Conservation (phyloP, 202 grass and related monocot genomes). For the Saccharum hybrid region DNA sequence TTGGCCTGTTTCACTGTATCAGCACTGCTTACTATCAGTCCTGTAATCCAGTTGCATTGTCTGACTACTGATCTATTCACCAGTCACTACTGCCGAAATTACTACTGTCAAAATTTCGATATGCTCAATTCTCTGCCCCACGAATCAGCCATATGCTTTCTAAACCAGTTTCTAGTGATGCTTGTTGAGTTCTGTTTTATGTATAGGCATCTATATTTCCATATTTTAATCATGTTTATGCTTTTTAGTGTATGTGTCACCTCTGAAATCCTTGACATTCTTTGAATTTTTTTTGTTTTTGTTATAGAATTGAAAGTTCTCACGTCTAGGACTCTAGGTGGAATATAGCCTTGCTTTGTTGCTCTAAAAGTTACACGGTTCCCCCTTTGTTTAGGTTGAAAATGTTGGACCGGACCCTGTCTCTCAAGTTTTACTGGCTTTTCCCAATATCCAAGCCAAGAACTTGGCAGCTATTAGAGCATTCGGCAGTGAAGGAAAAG, state of each 20-base stretch:
- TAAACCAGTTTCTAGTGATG: neutral
- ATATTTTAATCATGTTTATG: neutral
- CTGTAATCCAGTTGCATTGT: neutral
- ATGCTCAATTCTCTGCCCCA: neutral
- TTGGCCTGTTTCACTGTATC: neutral
- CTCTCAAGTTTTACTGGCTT: slow-evolving; percentile 83
- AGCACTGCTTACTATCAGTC: neutral
- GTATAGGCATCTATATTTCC: neutral
- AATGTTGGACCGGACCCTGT: slow-evolving; percentile 68
- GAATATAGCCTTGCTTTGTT: slow-evolving; percentile 8
- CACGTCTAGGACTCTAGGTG: neutral
- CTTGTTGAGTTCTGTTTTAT: neutral
- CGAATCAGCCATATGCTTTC: neutral
- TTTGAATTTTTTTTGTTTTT: neutral
- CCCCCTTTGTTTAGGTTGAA: slow-evolving; percentile 60
- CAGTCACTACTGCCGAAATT: neutral
- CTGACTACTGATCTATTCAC: neutral
- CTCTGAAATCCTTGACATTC: neutral
- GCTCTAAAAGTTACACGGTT: neutral
- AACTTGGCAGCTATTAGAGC: slow-evolving; percentile 85
- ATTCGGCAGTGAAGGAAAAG: slow-evolving; percentile 74
- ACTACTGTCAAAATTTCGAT: neutral
- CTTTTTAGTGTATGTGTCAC: neutral
- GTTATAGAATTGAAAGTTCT: neutral
- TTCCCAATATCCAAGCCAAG: slow-evolving; percentile 79